These are phyloP conservation scores for Candida broadrunensis DNA, from an alignment of 805 yeast species.

Conservation along the genomic window DNA sequence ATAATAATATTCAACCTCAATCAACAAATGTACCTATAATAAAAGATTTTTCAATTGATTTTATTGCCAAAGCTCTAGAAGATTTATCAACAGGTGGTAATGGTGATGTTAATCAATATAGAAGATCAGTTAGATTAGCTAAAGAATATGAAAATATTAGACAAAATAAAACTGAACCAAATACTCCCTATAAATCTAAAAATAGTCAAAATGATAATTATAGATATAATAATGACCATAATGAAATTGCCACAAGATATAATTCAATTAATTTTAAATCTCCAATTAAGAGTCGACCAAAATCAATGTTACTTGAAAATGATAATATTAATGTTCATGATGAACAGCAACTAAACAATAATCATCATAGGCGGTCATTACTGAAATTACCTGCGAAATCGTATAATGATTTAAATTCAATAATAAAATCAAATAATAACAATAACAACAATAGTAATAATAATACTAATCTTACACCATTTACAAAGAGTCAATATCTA, in stretches of 20 bases:
- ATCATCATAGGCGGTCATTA: constrained; percentile 16
- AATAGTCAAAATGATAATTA: constrained; percentile 19
- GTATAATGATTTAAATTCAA: constrained; percentile 26
- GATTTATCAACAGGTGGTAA: constrained; percentile 44
- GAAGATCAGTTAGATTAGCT: constrained; percentile 33
- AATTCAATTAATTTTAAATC: constrained; percentile 22
- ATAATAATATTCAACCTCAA: not conserved
- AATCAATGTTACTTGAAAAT: constrained; percentile 19
- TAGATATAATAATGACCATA: constrained; percentile 27
- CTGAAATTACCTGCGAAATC: constrained; percentile 35
- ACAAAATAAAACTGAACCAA: constrained; percentile 12
- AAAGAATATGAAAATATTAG: constrained; percentile 8
- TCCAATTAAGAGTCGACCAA: constrained; percentile 16
- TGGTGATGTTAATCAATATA: constrained; percentile 39
- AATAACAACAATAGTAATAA: not conserved
- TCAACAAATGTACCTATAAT: constrained; percentile 28
- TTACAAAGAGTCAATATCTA: constrained; percentile 24
- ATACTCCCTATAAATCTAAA: constrained; percentile 13
- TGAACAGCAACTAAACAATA: not conserved
- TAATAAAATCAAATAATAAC: constrained; percentile 13
- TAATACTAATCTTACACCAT: constrained; percentile 23
- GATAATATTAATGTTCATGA: not conserved
- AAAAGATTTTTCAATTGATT: constrained; percentile 44
- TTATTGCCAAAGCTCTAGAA: constrained; percentile 44
- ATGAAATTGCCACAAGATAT: constrained; percentile 36